Evolutionary conservation across 208 protist species (phyloP), one percentile per base, ranked within the genome.

Genomic region (Leishmania aethiopica): DNA sequence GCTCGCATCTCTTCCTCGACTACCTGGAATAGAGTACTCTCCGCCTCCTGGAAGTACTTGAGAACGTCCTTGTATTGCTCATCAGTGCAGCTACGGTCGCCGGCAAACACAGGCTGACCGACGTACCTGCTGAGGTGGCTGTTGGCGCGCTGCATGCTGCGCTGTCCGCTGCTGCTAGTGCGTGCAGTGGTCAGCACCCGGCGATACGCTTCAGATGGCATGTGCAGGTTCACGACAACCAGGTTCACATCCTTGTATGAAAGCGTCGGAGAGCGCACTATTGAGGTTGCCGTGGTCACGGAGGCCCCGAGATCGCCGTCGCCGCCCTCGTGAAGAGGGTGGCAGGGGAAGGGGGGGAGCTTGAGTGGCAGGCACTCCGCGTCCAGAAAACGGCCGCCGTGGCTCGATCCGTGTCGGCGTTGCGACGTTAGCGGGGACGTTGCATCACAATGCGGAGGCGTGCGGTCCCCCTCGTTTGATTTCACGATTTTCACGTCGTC

Each of bases 71-170:
- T 80, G 86, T 94, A 94, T 77, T 95, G 82, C 25, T 95, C 92
- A 69, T 97, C 92, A 1, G 86, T 94, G 84, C 92, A 93, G 72
- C 80, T 83, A n/a, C 64, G 78, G 73, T 92, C 90, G 8, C 88
- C 87, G 40, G 80, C 87, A 79, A 97, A 94, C n/a, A 88, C 86
- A 17, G 94, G 92, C 59, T 97, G 94, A 1, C 91, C 89, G 0
- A 84, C 80, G 45, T 84, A 79, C 40, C 86, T 83, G 32, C 64
- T 15, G 13, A 64, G 69, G 37, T 45, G 32, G 42, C 75, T 82
- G n/a, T 75, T 28, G 8, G 64, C 67, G 22, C 79, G 76, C 64
- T 32, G 82, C 71, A 77, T 45, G 62, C 80, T 75, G 2, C 80
- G 42, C 69, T 86, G 83, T n/a, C 78, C 81, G 25, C 72, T 78